phyloP scores from a whole-genome alignment of 1,284 basidiomycete species.

The Anthracocystis panici-leucophaei region DNA sequence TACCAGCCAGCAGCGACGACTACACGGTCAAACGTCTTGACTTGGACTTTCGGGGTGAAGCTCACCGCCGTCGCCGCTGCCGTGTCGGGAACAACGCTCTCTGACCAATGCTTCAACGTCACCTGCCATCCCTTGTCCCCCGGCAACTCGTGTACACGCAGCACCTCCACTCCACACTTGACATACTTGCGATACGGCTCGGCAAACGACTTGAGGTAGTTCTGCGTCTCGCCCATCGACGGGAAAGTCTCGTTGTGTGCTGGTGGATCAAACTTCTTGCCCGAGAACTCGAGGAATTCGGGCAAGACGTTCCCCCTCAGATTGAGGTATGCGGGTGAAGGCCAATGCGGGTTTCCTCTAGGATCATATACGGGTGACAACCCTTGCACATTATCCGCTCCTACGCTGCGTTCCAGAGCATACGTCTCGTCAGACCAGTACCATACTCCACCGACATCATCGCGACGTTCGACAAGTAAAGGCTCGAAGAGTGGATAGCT shows the following conservation, averaged over 20 bases:
- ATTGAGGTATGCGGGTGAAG: slow-evolving; percentile 58
- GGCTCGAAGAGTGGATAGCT: slow-evolving; percentile 36
- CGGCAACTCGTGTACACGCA: slow-evolving; percentile 49
- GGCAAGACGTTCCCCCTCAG: slow-evolving; percentile 62
- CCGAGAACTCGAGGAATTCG: slow-evolving; percentile 58
- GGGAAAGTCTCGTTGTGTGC: slow-evolving; percentile 55
- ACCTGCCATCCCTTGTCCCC: slow-evolving; percentile 42
- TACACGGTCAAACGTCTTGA: slow-evolving; percentile 43
- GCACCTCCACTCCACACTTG: slow-evolving; percentile 46
- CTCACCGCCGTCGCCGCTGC: slow-evolving; percentile 7
- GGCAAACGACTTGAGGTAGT: slow-evolving; percentile 48
- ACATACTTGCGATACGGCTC: slow-evolving; percentile 36
- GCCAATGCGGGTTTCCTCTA: slow-evolving; percentile 54
- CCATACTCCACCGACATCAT: slow-evolving; percentile 64
- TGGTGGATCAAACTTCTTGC: slow-evolving; percentile 42
- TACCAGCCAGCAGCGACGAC: slow-evolving; percentile 59
- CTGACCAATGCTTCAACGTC: slow-evolving; percentile 41
- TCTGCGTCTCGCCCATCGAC: slow-evolving; percentile 52
- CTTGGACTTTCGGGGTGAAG: slow-evolving; percentile 21
- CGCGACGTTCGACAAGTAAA: slow-evolving; percentile 52
- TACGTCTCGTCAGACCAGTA: slow-evolving; percentile 49
- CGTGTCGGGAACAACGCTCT: background rate
- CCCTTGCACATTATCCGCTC: slow-evolving; percentile 26
- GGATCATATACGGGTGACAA: slow-evolving; percentile 35
- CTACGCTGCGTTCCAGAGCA: slow-evolving; percentile 32